Evolutionary conservation across 352 stramenopile genomes (phyloP), one percentile per base, ranked within the genome.

Genomic region (Peronospora tabacina): DNA sequence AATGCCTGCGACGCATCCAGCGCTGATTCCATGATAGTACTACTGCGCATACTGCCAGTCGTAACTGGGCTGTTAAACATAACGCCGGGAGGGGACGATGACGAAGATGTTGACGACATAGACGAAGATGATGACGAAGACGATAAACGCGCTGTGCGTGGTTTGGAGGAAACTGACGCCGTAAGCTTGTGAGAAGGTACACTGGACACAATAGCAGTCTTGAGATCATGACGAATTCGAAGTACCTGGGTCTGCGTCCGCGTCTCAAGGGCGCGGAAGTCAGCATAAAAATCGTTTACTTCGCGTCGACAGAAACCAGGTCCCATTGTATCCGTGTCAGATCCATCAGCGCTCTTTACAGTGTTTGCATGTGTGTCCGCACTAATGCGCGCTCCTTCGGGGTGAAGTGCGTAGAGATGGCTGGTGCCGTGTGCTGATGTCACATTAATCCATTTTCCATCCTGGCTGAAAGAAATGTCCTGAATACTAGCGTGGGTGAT

Each of bases 401-500:
- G 80, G 39, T 88, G 75, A 12, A 91, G 70, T 15, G 77, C 77
- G 39, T 90, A 95, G 10, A 95, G 49, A 52, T 95, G 84, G 33
- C 80, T 93, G 5, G 84, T 95, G 35, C 84, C 84, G 32, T 90
- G 82, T 2, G 76, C 68, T 34, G 84, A 91, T 20, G 84, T 93
- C 35, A 90, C 78, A 51, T 72, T 89, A 45, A 93, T 69, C 84
- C 84, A 95, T 59, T 92, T 91, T 30, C 74, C 61, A 49, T 95
- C 80, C 24, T 85, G 69, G 49, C 80, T 92, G 53, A 93, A 89
- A 5, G 74, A 61, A 28, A 95, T 70, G 36, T 93, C 65, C 19
- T 85, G 77, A 49, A 95, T 93, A 43, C 66, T 88, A 0, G 82
- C 84, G 52, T 88, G 77, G 0, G 84, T 95, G 47, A 93, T 92